A percentile compares a stretch with the other conserved stretches of the same genome.
Conservation (phyloP, 768 basidiomycete species). For the Lactarius vividus region DNA sequence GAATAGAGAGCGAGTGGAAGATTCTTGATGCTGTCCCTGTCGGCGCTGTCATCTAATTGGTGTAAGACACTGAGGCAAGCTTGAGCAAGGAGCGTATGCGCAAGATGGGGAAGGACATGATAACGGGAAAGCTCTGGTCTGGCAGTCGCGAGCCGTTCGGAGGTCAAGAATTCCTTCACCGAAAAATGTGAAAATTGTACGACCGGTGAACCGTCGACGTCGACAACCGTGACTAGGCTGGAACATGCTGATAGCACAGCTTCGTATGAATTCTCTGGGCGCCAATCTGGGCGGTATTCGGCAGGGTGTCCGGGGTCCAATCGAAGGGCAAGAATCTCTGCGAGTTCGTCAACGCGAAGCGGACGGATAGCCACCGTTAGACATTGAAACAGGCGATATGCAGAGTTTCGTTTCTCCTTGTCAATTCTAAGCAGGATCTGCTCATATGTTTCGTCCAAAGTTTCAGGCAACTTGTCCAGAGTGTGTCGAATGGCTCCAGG, state of each 20-base stretch:
- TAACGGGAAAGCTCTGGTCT: neutral
- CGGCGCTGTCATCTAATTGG: neutral
- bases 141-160: neutral
- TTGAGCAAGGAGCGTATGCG: neutral
- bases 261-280: neutral
- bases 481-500: neutral
- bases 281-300: neutral
- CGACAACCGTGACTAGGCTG: neutral
- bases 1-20: neutral
- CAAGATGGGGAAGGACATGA: neutral
- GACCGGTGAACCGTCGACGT: neutral
- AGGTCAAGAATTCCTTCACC: neutral
- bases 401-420: neutral
- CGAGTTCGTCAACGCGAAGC: neutral
- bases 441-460: neutral
- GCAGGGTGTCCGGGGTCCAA: neutral
- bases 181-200: neutral
- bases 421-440: neutral
- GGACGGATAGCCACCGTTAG: neutral
- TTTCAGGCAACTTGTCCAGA: neutral
- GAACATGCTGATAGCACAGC: neutral
- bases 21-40: neutral
- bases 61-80: neutral
- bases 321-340: neutral
- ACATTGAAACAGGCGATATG: neutral